Conservation (phyloP, 768 basidiomycete genomes). For the Crucibulum laeve region DNA sequence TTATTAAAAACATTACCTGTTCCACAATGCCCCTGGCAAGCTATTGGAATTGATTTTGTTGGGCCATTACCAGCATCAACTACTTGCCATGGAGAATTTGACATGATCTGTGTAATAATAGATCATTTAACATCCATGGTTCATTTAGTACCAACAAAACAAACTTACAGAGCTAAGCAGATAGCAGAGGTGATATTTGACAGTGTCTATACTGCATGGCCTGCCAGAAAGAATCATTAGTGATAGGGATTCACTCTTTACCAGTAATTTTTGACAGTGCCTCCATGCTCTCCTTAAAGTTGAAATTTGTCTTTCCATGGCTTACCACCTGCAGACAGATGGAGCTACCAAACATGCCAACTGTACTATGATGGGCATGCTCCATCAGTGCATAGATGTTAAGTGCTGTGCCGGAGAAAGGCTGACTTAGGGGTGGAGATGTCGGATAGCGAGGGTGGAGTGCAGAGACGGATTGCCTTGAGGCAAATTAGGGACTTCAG, state of each 20-base stretch:
- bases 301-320: too few relatives aligned
- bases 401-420: too few relatives aligned
- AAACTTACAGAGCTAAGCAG: background rate
- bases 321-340: too few relatives aligned
- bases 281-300: too few relatives aligned
- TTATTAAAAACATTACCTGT: constrained; percentile 2
- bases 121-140: background rate
- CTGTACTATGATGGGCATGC: too few relatives aligned
- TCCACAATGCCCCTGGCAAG: background rate
- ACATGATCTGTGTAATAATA: constrained; percentile 1
- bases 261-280: too few relatives aligned
- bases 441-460: too few relatives aligned
- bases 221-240: background rate
- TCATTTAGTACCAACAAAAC: background rate
- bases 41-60: constrained; percentile 4
- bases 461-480: too few relatives aligned
- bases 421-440: too few relatives aligned
- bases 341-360: too few relatives aligned
- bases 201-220: background rate
- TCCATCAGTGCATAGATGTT: too few relatives aligned
- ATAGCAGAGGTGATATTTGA: background rate
- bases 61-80: background rate
- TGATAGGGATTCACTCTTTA: background rate
- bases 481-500: too few relatives aligned
- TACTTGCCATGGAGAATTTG: background rate